phyloP scores from a whole-genome alignment of 495 filamentous ascomycete genomes.

The Tetracladium setigerum region DNA sequence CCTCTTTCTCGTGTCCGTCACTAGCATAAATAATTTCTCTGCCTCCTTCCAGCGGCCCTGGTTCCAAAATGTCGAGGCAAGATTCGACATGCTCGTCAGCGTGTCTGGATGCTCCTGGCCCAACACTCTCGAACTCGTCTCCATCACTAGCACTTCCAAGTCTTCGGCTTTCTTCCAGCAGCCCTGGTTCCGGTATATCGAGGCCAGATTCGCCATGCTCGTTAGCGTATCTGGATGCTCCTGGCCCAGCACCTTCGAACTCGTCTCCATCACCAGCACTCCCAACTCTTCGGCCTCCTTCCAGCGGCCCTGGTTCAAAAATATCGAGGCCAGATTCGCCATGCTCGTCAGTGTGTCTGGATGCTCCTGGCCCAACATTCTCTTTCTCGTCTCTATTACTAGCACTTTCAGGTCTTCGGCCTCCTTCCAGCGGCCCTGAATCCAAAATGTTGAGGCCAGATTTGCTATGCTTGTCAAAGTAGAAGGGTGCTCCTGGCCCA shows the following conservation, averaged over 20 bases:
- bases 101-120: no score
- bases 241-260: no score
- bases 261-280: neutral
- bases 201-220: no score
- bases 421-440: constrained; percentile 12
- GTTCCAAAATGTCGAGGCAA: constrained; percentile 10
- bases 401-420: constrained; percentile 4
- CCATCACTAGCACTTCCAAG: no score
- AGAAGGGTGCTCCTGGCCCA: no score
- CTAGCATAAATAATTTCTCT: constrained; percentile 19
- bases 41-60: constrained; percentile 25
- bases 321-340: constrained; percentile 5
- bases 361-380: no score
- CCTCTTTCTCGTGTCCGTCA: constrained; percentile 16
- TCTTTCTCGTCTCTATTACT: constrained; percentile 18
- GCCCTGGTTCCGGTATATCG: no score
- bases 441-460: constrained; percentile 23
- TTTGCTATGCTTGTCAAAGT: constrained; percentile 26
- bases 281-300: neutral
- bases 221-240: no score
- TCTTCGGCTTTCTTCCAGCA: no score
- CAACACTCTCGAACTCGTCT: no score
- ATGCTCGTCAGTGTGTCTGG: no score
- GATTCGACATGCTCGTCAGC: constrained; percentile 2
- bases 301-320: neutral